Evolutionary conservation across 148 eudicot genomes (phyloP).

Genomic region (Agrostemma githago): DNA sequence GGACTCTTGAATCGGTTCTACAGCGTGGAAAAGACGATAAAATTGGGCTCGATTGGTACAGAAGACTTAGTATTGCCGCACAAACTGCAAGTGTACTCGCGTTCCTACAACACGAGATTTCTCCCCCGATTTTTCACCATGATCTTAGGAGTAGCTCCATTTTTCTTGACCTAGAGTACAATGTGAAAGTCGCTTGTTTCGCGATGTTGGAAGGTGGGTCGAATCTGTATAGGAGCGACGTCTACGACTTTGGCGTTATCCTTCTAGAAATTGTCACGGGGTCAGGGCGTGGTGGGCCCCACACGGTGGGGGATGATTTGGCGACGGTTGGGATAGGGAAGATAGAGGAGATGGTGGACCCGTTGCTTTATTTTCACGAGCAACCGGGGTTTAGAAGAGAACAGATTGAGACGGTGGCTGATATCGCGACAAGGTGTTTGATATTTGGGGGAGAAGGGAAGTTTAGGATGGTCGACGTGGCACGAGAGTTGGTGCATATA

Average conservation of each 20-base stretch:
- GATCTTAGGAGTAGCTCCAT: conserved; percentile 51
- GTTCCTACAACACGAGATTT: conserved; percentile 55
- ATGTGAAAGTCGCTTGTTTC: conserved; percentile 55
- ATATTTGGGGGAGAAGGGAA: conserved; percentile 67
- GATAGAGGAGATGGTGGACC: conserved; percentile 69
- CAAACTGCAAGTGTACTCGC: conserved; percentile 63
- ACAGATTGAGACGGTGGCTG: conserved; percentile 66
- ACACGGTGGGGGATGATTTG: conserved; percentile 23
- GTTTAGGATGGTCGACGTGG: conserved; percentile 60
- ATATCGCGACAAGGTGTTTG: conserved; percentile 70
- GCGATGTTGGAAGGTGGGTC: conserved; percentile 27
- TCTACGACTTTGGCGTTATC: conserved; percentile 60
- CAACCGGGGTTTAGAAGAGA: conserved; percentile 52
- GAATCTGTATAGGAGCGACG: conserved; percentile 43
- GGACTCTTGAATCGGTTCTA: conserved; percentile 51
- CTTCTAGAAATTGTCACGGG: conserved; percentile 74
- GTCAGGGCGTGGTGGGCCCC: too few species aligned
- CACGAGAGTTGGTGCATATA: conserved; percentile 57
- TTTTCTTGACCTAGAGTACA: conserved; percentile 48
- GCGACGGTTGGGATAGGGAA: conserved; percentile 55
- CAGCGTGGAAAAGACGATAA: conserved; percentile 22
- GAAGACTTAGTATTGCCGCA: conserved; percentile 57
- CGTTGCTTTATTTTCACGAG: conserved; percentile 65
- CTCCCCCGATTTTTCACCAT: conserved; percentile 62
- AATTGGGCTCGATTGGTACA: conserved; percentile 58